Percentiles rank a stretch among this genome's conserved stretches.
phyloP scores from a whole-genome alignment of 2,329 filamentous ascomycete species.

The Microsporum canis region DNA sequence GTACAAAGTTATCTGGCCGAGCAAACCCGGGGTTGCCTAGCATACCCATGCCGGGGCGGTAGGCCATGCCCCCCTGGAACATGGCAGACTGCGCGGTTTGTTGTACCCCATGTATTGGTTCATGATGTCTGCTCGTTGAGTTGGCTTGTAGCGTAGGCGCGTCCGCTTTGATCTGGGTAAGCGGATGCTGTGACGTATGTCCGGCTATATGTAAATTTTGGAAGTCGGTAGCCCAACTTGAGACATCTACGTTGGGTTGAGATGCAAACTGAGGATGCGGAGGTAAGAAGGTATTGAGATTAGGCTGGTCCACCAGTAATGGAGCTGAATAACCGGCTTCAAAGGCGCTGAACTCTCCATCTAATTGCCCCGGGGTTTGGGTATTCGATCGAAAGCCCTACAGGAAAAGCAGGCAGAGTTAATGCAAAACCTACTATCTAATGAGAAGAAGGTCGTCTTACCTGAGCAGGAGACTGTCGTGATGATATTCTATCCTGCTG shows the following conservation, averaged over 20 bases:
- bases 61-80: slow-evolving; percentile 5
- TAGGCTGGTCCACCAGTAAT: slow-evolving; percentile 29
- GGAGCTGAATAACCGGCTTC: slow-evolving; percentile 34
- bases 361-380: slow-evolving; percentile 44
- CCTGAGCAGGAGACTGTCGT: slow-evolving; percentile 45
- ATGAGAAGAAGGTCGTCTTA: slow-evolving; percentile 23
- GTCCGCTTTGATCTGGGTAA: slow-evolving; percentile 37
- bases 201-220: slow-evolving; percentile 34
- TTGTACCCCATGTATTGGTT: slow-evolving; percentile 41
- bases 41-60: slow-evolving; percentile 5
- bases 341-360: slow-evolving; percentile 60
- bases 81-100: slow-evolving; percentile 15
- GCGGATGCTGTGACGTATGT: slow-evolving; percentile 34
- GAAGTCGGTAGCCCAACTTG: slow-evolving; percentile 38
- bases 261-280: slow-evolving; percentile 23
- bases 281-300: slow-evolving; percentile 22
- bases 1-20: background rate
- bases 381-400: slow-evolving; percentile 54
- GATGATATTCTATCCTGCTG: slow-evolving; percentile 59
- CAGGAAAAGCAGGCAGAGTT: background rate
- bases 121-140: slow-evolving; percentile 47
- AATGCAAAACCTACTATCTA: background rate
- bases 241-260: slow-evolving; percentile 16
- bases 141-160: slow-evolving; percentile 22
- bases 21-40: background rate